Evolutionary conservation across 129 eudicot genomes (phyloP).

Genomic region (Tanacetum coccineum): DNA sequence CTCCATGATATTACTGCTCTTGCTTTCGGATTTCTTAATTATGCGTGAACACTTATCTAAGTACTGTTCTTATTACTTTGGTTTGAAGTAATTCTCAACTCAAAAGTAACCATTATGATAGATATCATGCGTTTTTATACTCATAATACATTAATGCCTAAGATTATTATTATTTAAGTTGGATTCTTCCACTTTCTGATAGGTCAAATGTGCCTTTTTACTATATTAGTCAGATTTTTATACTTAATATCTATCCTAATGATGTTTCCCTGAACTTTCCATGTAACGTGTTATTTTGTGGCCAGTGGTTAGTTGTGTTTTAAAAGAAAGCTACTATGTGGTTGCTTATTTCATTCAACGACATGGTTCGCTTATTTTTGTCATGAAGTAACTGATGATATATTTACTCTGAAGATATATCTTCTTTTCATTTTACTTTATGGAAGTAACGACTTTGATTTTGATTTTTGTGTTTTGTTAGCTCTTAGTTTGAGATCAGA

Average conservation of each 20-base stretch:
- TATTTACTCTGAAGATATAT: conserved; percentile 1
- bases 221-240: too few species aligned
- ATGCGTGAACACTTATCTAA: too few species aligned
- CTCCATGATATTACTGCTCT: too few species aligned
- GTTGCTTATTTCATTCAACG: not conserved
- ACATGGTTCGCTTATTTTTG: not conserved
- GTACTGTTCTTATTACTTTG: not conserved
- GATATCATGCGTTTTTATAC: too few species aligned
- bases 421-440: conserved; percentile 9
- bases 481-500: too few species aligned
- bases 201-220: too few species aligned
- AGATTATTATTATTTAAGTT: too few species aligned
- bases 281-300: not conserved
- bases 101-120: not conserved
- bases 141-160: too few species aligned
- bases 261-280: not conserved
- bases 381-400: not conserved
- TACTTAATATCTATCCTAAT: too few species aligned
- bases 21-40: too few species aligned
- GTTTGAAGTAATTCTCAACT: not conserved
- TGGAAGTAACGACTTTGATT: not conserved
- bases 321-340: not conserved
- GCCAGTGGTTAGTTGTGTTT: not conserved
- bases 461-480: conserved; percentile 8
- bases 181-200: too few species aligned